phyloP scores from a whole-genome alignment of 1,284 basidiomycete genomes.

The Ustilago shanxiensis region DNA sequence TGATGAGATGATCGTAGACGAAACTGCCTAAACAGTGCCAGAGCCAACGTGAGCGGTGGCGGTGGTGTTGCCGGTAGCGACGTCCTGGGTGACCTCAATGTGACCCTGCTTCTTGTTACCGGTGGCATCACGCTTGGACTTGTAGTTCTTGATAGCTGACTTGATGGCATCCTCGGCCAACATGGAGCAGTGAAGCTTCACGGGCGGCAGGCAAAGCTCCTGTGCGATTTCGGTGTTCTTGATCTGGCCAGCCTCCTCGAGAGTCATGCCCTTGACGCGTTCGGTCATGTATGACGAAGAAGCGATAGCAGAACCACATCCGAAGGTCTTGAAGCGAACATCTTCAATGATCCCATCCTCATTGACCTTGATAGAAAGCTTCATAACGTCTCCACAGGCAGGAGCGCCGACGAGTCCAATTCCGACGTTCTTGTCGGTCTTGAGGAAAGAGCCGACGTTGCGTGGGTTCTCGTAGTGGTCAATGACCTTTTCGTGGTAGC shows the following conservation, averaged over 20 bases:
- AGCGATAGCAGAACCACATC: constrained; percentile 94
- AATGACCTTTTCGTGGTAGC: constrained; percentile 70
- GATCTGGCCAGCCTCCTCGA: constrained; percentile 94
- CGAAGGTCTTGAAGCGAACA: constrained; percentile 85
- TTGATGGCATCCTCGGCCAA: constrained; percentile 97
- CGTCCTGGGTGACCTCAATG: constrained; percentile 82
- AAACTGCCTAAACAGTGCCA: constrained; percentile 47
- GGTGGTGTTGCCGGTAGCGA: constrained; percentile 77
- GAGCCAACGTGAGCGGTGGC: constrained; percentile 76
- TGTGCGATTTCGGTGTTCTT: constrained; percentile 99
- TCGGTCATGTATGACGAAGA: constrained; percentile 81
- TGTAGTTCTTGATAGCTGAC: constrained; percentile 70
- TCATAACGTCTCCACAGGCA: constrained; percentile 96
- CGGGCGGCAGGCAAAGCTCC: constrained; percentile 86
- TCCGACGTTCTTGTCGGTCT: constrained; percentile 89
- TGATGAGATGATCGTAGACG: background rate
- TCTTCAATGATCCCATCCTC: constrained; percentile 93
- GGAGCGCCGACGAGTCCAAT: constrained; percentile 98
- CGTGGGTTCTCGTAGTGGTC: constrained; percentile 70
- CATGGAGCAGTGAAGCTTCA: constrained; percentile 85
- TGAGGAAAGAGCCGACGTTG: constrained; percentile 87
- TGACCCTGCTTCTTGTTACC: constrained; percentile 73
- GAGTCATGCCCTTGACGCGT: constrained; percentile 91
- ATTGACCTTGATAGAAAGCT: constrained; percentile 97
- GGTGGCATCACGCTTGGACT: constrained; percentile 57